These are phyloP conservation scores for Aspergillus sojae DNA, from an alignment of 2,329 filamentous ascomycete species.

Conservation along the genomic window DNA sequence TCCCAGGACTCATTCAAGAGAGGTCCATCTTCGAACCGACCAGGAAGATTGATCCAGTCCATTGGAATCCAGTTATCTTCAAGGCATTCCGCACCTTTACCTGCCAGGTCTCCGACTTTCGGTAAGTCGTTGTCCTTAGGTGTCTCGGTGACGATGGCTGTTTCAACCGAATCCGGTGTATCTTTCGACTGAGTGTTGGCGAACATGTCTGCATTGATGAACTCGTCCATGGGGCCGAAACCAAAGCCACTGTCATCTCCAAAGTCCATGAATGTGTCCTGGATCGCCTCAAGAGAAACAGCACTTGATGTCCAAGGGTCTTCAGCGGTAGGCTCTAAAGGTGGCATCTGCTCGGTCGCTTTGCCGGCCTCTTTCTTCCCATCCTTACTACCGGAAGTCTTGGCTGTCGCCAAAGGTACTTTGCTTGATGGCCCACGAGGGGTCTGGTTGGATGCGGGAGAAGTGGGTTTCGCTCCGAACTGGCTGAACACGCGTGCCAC, in stretches of 20 bases:
- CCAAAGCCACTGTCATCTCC: slow-evolving; percentile 33
- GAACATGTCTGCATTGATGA: slow-evolving; percentile 41
- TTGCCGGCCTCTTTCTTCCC: slow-evolving; percentile 31
- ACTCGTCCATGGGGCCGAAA: slow-evolving; percentile 41
- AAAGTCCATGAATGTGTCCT: slow-evolving; percentile 40
- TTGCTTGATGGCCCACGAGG: slow-evolving; percentile 32
- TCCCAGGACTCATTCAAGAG: slow-evolving; percentile 32
- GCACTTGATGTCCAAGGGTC: slow-evolving; percentile 43
- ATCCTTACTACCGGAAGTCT: slow-evolving; percentile 28
- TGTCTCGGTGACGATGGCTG: slow-evolving; percentile 38
- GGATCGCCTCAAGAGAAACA: slow-evolving; percentile 41
- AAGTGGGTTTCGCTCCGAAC: slow-evolving; percentile 35
- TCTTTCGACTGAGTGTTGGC: slow-evolving; percentile 34
- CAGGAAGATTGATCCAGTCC: slow-evolving; percentile 38
- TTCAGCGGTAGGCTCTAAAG: slow-evolving; percentile 21
- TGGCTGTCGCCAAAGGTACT: slow-evolving; percentile 22
- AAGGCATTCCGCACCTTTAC: slow-evolving; percentile 27
- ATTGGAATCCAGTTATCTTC: slow-evolving; percentile 35
- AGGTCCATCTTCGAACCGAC: slow-evolving; percentile 27
- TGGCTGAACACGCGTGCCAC: slow-evolving; percentile 39
- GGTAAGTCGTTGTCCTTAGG: slow-evolving; percentile 40
- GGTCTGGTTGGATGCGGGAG: slow-evolving; percentile 38
- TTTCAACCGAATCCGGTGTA: slow-evolving; percentile 43
- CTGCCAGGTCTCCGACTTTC: slow-evolving; percentile 33
- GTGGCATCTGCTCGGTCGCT: slow-evolving; percentile 18